phyloP scores from a whole-genome alignment of 139 green algal genomes.

The Nannochloris sp. region DNA sequence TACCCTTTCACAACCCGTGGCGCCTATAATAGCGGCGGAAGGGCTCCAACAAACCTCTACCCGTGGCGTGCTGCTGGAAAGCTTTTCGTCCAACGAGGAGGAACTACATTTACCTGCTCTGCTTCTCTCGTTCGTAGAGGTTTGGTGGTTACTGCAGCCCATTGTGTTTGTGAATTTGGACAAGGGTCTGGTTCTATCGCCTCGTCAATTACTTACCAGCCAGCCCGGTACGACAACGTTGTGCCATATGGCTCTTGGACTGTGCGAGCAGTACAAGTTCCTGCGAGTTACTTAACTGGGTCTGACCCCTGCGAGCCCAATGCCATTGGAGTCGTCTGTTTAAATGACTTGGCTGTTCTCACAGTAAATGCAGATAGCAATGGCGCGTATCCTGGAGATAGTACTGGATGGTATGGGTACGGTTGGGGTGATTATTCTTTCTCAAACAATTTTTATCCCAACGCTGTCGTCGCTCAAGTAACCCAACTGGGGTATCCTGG shows the following conservation, averaged over 20 bases:
- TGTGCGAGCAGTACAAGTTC: background rate
- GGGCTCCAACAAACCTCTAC: background rate
- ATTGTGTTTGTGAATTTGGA: too few relatives aligned
- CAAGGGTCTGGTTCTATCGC: too few relatives aligned
- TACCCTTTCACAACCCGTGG: background rate
- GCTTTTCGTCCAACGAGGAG: background rate
- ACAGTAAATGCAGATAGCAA: background rate
- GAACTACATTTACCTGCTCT: background rate
- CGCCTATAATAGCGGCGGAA: background rate
- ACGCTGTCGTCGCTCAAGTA: background rate
- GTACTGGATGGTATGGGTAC: background rate
- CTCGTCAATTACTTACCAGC: too few relatives aligned
- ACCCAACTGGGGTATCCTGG: background rate
- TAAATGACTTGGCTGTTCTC: conserved; percentile 2
- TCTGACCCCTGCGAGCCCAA: background rate
- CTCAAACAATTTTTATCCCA: background rate
- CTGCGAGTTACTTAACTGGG: background rate
- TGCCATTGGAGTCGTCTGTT: background rate
- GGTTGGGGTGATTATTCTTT: background rate
- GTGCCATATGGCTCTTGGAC: background rate
- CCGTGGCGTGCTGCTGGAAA: background rate
- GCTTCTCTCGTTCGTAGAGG: background rate
- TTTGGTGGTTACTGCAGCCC: background rate
- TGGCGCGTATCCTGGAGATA: background rate
- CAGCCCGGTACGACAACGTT: too few relatives aligned